phyloP scores from a whole-genome alignment of 345 rosid genomes.

The Geranium rotundifolium region DNA sequence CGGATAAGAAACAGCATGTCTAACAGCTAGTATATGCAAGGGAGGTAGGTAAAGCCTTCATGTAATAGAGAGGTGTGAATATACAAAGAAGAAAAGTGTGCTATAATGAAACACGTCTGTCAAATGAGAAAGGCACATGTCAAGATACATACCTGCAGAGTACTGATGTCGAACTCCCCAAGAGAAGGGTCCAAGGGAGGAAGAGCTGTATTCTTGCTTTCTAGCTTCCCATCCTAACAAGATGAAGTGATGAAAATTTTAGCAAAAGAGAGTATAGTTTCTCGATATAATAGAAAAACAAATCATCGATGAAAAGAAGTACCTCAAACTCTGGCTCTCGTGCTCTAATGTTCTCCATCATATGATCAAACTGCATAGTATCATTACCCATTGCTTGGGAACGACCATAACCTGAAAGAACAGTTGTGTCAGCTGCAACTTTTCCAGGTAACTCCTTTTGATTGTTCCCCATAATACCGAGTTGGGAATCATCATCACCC shows the following conservation, averaged over 20 bases:
- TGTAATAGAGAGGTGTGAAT: background rate
- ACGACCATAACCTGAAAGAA: conserved; percentile 18
- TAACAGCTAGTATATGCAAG: too few species aligned
- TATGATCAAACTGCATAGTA: conserved; percentile 51
- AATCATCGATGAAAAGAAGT: conserved; percentile 16
- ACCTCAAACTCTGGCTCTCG: conserved; percentile 55
- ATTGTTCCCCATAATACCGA: conserved; percentile 23
- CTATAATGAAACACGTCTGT: background rate
- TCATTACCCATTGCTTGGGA: conserved; percentile 36
- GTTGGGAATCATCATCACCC: too few species aligned
- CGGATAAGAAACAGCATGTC: too few species aligned
- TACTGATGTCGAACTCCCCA: conserved; percentile 44
- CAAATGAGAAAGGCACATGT: background rate
- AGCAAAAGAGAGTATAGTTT: background rate
- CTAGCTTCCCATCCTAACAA: conserved; percentile 49
- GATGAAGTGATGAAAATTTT: conserved; percentile 7
- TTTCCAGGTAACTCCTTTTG: conserved; percentile 21
- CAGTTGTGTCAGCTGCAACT: conserved; percentile 18
- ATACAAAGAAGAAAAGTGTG: background rate
- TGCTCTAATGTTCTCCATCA: conserved; percentile 46
- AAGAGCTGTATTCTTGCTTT: conserved; percentile 33
- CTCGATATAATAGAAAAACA: conserved; percentile 9
- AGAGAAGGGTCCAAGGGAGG: conserved; percentile 45
- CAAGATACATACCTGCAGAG: conserved; percentile 59
- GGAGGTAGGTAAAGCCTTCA: too few species aligned